Conservation (phyloP, 176 grass and related monocot genomes). For the Pharus latifolius region DNA sequence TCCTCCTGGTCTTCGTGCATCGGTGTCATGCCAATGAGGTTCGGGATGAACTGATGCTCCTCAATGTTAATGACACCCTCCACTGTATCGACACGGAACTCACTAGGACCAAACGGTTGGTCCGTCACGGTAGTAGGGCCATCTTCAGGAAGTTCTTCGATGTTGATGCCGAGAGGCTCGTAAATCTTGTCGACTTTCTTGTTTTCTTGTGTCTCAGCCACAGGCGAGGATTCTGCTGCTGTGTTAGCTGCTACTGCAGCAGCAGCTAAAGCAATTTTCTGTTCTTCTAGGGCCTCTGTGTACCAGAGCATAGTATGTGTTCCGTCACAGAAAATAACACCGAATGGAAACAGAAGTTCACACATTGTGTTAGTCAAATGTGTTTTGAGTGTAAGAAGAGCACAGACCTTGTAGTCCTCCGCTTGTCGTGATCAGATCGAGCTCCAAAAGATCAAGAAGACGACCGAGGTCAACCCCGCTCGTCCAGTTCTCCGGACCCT, state of each 20-base stretch:
- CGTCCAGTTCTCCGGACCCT: constrained; percentile 96
- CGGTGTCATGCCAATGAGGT: constrained; percentile 54
- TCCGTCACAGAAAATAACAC: constrained; percentile 9
- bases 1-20: constrained; percentile 19
- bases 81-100: constrained; percentile 41
- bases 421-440: constrained; percentile 91
- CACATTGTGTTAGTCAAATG: not conserved
- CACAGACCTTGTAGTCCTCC: constrained; percentile 63
- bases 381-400: not conserved
- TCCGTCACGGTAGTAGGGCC: constrained; percentile 28
- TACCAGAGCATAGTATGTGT: not conserved
- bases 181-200: constrained; percentile 57
- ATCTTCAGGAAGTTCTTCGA: constrained; percentile 28
- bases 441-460: constrained; percentile 94
- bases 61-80: constrained; percentile 50
- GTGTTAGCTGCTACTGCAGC: constrained; percentile 42
- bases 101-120: constrained; percentile 14
- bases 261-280: constrained; percentile 47
- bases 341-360: constrained; percentile 2
- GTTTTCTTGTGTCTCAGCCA: constrained; percentile 15
- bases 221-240: constrained; percentile 54
- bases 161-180: constrained; percentile 59
- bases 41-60: constrained; percentile 78
- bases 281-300: constrained; percentile 78
- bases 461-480: constrained; percentile 90